Evolutionary conservation across 106 monocot genomes (phyloP), one percentile per base, ranked within the genome.

Genomic region (Dendrobium catenatum): DNA sequence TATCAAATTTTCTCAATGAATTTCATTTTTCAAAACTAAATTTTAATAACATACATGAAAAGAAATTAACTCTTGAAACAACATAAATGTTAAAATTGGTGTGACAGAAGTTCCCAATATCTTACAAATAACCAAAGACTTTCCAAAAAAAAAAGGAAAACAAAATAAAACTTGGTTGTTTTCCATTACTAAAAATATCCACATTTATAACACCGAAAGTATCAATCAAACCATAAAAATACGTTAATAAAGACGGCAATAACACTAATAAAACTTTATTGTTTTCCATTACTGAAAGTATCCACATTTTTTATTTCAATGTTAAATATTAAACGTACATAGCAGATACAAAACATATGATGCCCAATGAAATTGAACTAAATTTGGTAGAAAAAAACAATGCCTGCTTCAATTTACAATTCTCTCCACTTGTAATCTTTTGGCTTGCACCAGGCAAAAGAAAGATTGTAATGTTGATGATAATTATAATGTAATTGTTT

Each of bases 401-500:
- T 42, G 16, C 18, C 43, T 6, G 29, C 19, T 43, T 74, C 20
- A 61, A 61, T 61, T 3, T 61, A 61, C 59, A 61, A 55, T 16
- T 0, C 18, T 2, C 55, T 55, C 55, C 18, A 0, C 55, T 55
- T 55, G 1, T 16, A 13, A 18, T n/a, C 13, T 70, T 31, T 13
- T 9, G 33, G 31, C 70, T 87, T 54, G 83, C 1, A 88, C 88
- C 29, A 88, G 80, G 20, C 80, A 81, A 42, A 88, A 88, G 22
- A 86, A 86, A 19, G 85, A 83, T 81, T 83, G 88, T 26, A 88
- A 41, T 4, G 88, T 83, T 9, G 88, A 88, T 9, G 86, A 74
- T 40, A 88, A 83, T 18, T 73, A 83, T 46, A 83, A 83, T 44
- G 88, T 81, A 47, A 88, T 82, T 9, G 88, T 88, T 66, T 86